Conservation (phyloP, 1,284 basidiomycete genomes). For the Marasmius sp. region DNA sequence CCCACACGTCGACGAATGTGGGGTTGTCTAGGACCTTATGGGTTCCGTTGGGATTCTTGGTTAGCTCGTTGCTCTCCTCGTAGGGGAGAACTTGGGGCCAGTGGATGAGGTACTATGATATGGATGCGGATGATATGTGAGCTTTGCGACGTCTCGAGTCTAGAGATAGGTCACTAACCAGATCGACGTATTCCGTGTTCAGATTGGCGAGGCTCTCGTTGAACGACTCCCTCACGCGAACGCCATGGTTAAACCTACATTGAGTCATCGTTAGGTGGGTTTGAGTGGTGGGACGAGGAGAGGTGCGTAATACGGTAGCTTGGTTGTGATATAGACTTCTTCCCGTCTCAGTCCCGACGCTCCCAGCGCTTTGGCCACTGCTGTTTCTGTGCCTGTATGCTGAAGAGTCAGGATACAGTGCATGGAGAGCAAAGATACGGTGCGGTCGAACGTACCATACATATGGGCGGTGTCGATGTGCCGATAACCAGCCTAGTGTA, state of each 20-base stretch:
- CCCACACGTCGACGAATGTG: conserved; percentile 23
- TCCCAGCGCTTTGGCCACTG: conserved; percentile 48
- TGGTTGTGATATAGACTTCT: conserved; percentile 52
- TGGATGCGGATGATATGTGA: neutral
- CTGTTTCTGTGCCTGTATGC: conserved; percentile 39
- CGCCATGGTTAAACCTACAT: conserved; percentile 33
- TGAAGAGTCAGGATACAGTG: neutral
- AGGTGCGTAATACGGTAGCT: conserved; percentile 33
- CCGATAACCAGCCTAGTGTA: conserved; percentile 7
- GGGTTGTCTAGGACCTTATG: conserved; percentile 14
- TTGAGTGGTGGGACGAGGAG: neutral
- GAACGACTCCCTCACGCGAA: conserved; percentile 47
- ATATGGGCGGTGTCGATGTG: conserved; percentile 12
- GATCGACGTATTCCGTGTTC: conserved; percentile 58
- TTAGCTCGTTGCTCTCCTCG: neutral
- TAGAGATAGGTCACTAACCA: conserved; percentile 27
- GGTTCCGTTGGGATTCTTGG: conserved; percentile 19
- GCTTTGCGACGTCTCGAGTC: conserved; percentile 15
- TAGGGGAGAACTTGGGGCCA: conserved; percentile 42
- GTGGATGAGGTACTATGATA: conserved; percentile 58
- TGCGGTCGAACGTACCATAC: neutral
- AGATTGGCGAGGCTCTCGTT: conserved; percentile 56
- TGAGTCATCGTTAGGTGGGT: conserved; percentile 1
- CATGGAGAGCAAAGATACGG: neutral
- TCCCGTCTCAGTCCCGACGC: conserved; percentile 45